Evolutionary conservation across 2,329 filamentous ascomycete genomes (phyloP).

Genomic region (Colletotrichum cuscutae): DNA sequence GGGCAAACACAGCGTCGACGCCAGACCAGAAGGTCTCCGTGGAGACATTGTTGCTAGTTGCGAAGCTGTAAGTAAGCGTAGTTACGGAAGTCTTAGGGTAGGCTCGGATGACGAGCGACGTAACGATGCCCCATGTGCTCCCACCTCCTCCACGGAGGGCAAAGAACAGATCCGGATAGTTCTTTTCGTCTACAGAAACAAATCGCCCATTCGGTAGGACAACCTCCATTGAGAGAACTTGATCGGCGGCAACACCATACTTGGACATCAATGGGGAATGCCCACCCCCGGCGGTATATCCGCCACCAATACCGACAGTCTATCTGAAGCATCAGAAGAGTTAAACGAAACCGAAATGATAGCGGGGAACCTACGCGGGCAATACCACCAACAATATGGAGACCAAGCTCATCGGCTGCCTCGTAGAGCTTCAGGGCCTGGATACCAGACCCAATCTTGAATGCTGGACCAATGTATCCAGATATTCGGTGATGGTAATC

Average conservation of each 20-base stretch:
- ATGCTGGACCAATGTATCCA: slow-evolving; percentile 36
- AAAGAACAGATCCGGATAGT: slow-evolving; percentile 58
- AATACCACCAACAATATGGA: slow-evolving; percentile 42
- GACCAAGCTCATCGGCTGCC: slow-evolving; percentile 35
- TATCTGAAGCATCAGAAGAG: slow-evolving; percentile 36
- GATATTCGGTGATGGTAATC: slow-evolving; percentile 41
- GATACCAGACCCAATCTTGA: slow-evolving; percentile 44
- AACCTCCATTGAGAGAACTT: slow-evolving; percentile 46
- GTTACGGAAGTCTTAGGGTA: slow-evolving; percentile 49
- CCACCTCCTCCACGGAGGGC: slow-evolving; percentile 60
- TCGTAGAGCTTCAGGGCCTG: slow-evolving; percentile 40
- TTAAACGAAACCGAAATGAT: too few relatives aligned
- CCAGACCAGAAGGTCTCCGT: slow-evolving; percentile 45
- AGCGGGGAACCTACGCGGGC: slow-evolving; percentile 52
- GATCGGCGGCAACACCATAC: slow-evolving; percentile 48
- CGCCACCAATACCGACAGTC: slow-evolving; percentile 43
- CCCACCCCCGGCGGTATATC: slow-evolving; percentile 47
- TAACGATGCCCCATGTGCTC: slow-evolving; percentile 55
- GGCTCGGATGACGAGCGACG: slow-evolving; percentile 53
- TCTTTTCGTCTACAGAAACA: slow-evolving; percentile 44
- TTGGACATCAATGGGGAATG: slow-evolving; percentile 44
- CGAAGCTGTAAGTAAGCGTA: slow-evolving; percentile 41
- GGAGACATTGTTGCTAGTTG: slow-evolving; percentile 40
- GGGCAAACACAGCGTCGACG: slow-evolving; percentile 41
- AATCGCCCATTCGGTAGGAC: slow-evolving; percentile 47